Evolutionary conservation across 805 yeast genomes (phyloP), one percentile per base, ranked within the genome.

Genomic region (Ogataea methylovora): DNA sequence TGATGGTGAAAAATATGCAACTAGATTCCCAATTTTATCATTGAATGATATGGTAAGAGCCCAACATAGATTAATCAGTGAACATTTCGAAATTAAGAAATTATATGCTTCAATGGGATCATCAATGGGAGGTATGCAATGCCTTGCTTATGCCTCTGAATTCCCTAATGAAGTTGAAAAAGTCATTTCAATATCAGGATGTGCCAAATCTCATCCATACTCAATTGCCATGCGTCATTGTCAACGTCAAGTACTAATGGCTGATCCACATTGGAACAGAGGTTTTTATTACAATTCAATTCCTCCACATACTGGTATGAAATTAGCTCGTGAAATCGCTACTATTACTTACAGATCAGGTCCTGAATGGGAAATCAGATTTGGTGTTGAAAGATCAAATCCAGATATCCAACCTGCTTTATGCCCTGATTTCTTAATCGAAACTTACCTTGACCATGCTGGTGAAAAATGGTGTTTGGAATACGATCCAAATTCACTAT

Each of bases 41-140:
- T 71, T 88, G 20, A 82, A 80, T 47, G 97, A 88, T 55, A 87
- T 88, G 94, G 84, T 84, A 2, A 65, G 95, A 34, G 95, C 94
- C 0, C 97, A 88, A 60, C 69, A 84, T 37, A 66, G 82, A 33
- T 60, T 88, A 28, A 65, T 88, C 14, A 61, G 58, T 19, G 71
- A 77, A 30, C 75, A 71, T 30, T 74, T 87, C 38, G 78, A 79
- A 1, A 80, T 82, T 21, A 31, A 47, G 2, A 80, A 74, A 52
- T 59, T 88, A 18, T 73, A 76, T 55, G 95, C 95, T 2, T 73
- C 85, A 2, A 76, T 88, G 7, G 97, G 97, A 5, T 79, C 94
- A 3, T 84, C 95, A 0, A 84, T 88, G 94, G 97, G 97, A n/a
- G 97, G 96, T n/a, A 86, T 88, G 96, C 96, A 87, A 61, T 79